phyloP scores from a whole-genome alignment of 352 stramenopile species.

The Vaucheria bursata region DNA sequence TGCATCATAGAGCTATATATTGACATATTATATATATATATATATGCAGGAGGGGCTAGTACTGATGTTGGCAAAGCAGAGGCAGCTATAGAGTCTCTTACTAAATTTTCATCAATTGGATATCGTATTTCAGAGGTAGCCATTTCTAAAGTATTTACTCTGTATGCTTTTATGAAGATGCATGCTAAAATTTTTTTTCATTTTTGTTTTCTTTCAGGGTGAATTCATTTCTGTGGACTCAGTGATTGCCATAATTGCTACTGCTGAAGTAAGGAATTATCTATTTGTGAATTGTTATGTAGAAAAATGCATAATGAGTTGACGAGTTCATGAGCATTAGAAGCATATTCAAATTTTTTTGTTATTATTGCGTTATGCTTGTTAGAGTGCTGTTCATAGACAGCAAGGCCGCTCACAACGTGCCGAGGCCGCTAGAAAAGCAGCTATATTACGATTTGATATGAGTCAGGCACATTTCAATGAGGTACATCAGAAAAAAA shows the following conservation, averaged over 20 bases:
- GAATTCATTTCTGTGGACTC: background rate
- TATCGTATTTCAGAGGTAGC: too few relatives aligned
- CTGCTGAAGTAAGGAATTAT: background rate
- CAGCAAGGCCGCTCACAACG: background rate
- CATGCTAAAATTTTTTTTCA: too few relatives aligned
- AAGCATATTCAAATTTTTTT: background rate
- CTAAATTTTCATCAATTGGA: too few relatives aligned
- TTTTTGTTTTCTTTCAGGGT: background rate
- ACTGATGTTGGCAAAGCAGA: too few relatives aligned
- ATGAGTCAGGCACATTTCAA: conserved; percentile 7
- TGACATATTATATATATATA: too few relatives aligned
- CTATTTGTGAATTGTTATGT: background rate
- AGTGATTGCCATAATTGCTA: background rate
- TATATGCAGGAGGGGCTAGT: too few relatives aligned
- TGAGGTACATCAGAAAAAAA: background rate
- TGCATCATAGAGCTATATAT: too few relatives aligned
- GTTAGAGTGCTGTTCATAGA: conserved; percentile 3
- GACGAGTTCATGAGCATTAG: too few relatives aligned
- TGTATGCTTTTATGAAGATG: too few relatives aligned
- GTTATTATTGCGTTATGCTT: background rate
- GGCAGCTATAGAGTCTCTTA: too few relatives aligned
- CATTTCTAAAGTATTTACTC: too few relatives aligned
- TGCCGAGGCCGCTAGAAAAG: background rate
- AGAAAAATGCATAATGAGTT: background rate
- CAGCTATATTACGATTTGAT: background rate